Base-by-base conservation (phyloP, 2,329 filamentous ascomycete species). In the Lasiodiplodia citricola region DNA sequence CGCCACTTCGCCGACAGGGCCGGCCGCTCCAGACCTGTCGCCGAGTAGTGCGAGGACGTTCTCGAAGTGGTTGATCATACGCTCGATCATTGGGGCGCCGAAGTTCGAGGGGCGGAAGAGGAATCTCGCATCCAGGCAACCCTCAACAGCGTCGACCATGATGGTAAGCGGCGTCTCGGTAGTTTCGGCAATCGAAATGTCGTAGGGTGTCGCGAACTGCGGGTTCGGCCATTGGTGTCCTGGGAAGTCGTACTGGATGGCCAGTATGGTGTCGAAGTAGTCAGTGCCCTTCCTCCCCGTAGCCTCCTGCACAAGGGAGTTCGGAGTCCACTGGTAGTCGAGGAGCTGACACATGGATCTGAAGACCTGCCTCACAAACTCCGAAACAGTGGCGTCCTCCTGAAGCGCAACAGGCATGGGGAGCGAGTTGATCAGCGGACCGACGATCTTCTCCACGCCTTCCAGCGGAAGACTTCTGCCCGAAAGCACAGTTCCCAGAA, bases 401-500 rank as follows among this genome's bases (percentile, higher is more conserved):
- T 47, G 16, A 3, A 67, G 11, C 1, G 28, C n/a, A 6, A 67
- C 65, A 4, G 28, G 23, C 25, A 67, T 50, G 0, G 65, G 65
- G 23, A 67, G 23, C 7, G 65, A 51, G n/a, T 80, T 79, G 50
- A 82, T 73, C 16, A 79, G 41, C 1, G 80, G 79, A 0, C 81
- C 82, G 6, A 81, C 72, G 1, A 75, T 73, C 10, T 74, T 71
- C 6, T 73, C 68, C 1, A 74, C 71, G 4, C 76, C 76, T 2
- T 65, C 16, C 1, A 82, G 44, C 0, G 78, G 77, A 4, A 81
- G 67, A 37, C 72, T 76, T 7, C 81, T 76, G 10, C 80, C 80
- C 0, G 75, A 77, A 2, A 83, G 62, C 1, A 79, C 76, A 8
- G 72, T 69, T 1, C 81, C 81, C 69, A 81, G 78, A 2, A 72